Base-by-base conservation (phyloP, 345 rosid genomes). In the Bruguiera parviflora region DNA sequence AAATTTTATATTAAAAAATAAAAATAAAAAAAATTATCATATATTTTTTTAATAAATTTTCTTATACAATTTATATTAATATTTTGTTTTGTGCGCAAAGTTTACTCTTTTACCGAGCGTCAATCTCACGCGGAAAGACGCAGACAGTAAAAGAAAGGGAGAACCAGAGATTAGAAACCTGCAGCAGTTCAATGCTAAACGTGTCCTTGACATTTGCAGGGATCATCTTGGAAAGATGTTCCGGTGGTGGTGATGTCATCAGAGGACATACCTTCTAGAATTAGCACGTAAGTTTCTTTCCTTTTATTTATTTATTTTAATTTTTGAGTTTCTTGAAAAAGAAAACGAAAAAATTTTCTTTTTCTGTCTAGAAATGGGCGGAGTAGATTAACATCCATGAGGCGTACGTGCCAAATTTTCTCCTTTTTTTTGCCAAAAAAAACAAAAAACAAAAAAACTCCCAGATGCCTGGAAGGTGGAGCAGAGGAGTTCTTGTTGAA, bases 191-290 rank as follows among this genome's bases (percentile, higher is more conserved):
- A 3, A 43, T 43, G 5, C 32, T 52, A 31, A 24, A 6, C 31
- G 21, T 67, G 19, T 57, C 58, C 53, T 39, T 62, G 46, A 5
- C n/a, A 37, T 29, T 0, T 53, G 35, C 74, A 86, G 93, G 89
- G 82, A 78, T 87, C 87, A 55, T 66, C 82, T 33, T 85, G 81
- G 72, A 91, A 85, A 79, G 84, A 85, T 67, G 84, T 87, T 64
- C 93, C 93, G 32, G 97, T 92, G 2, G 97, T 89, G 24, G 76
- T 92, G n/a, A 88, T 92, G 96, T 92, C 97, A 11, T 92, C 97
- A 39, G 97, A 92, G 77, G 88, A 89, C 57, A 86, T 85, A 67
- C 93, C 96, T 53, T 84, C 96, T 5, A 84, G 90, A 81, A 79
- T 85, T 47, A 79, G 63, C 77, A 84, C 73, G 87, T 84, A 67